Evolutionary conservation across 2,329 filamentous ascomycete species (phyloP), one percentile per base, ranked within the genome.

Genomic region (Ambrosiella xylebori): DNA sequence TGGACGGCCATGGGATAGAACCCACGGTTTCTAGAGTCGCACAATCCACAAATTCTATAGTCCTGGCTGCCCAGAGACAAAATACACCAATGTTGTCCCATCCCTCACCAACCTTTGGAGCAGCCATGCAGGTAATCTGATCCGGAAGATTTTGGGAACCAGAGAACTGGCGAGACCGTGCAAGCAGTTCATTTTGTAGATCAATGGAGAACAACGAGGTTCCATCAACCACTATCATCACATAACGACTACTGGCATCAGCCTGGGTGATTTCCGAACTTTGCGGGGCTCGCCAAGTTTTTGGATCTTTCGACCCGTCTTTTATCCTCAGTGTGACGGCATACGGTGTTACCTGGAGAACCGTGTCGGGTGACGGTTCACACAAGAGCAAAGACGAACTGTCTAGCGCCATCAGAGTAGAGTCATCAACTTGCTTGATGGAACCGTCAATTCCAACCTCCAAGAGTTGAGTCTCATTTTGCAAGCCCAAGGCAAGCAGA

Each of bases 21-120:
- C 82, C 78, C 0, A 88, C 70, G 1, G 82, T 77, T 38, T 82
- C 71, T 2, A 97, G 72, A 1, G 80, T 81, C 15, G 76, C 69
- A 19, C 95, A 68, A 60, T 84, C 77, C 50, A 95, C 73, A 39
- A 97, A 74, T 0, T 86, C 85, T 35, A 97, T 78, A 9, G 80
- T 80, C 5, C 88, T 86, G n/a, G 84, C 83, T 62, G 86, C 82
- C 81, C 91, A 97, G 70, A 94, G 93, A 1, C 89, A 90, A 13
- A 93, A 77, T 36, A 95, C 83, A 58, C 86, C 91, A 27, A 27
- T 27, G 27, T 27, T 27, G 3, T 5, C 27, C 27, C 27, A 27
- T 27, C 27, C 27, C 3, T 4, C 27, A 27, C 27, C 27, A 27
- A 27, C 4, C 27, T 27, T 27, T 3, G 27, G 27, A 27, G 27